phyloP scores from a whole-genome alignment of 176 grass and related monocot species.

The Miscanthus lutarioriparius region DNA sequence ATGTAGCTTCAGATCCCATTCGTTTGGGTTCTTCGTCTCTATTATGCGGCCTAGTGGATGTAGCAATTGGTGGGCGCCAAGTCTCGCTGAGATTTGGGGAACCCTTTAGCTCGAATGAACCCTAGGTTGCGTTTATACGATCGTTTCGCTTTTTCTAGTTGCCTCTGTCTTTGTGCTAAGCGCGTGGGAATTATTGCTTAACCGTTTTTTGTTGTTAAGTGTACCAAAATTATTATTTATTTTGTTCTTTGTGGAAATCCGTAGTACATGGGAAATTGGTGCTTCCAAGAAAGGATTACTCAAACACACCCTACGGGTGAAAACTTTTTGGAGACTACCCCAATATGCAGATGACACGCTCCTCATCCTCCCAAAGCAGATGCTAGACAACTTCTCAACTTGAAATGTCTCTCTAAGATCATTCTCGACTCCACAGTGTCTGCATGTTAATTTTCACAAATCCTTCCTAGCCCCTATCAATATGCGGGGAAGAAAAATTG shows the following conservation, averaged over 20 bases:
- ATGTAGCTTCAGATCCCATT: constrained; percentile 38
- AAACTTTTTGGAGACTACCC: too few species aligned
- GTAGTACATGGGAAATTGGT: background rate
- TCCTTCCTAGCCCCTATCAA: too few species aligned
- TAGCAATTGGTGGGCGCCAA: background rate
- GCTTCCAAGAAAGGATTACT: too few species aligned
- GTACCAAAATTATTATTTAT: background rate
- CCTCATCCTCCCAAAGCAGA: too few species aligned
- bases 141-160: background rate
- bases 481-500: too few species aligned
- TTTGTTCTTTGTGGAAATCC: background rate
- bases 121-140: constrained; percentile 25
- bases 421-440: too few species aligned
- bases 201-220: background rate
- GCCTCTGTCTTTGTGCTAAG: background rate
- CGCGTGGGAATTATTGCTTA: background rate
- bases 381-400: too few species aligned
- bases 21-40: background rate
- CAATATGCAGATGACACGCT: too few species aligned
- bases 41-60: background rate
- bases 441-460: too few species aligned
- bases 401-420: too few species aligned
- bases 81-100: constrained; percentile 2
- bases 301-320: too few species aligned
- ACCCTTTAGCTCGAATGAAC: constrained; percentile 14